Base-by-base conservation (phyloP, 495 filamentous ascomycete species). In the Thozetella sp. region DNA sequence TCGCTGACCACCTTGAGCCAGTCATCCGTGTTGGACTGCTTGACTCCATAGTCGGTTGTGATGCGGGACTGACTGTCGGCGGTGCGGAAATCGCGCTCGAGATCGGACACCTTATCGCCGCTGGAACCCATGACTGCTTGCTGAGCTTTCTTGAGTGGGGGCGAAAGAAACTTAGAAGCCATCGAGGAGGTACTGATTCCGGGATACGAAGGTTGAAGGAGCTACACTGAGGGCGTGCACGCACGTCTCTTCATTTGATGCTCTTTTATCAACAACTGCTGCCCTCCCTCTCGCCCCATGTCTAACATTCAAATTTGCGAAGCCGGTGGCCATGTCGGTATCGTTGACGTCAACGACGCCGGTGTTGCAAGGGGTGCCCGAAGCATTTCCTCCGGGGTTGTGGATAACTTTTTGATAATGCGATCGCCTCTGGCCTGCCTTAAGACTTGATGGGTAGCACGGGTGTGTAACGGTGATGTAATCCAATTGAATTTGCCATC, bases 31-130 rank as follows among this genome's bases (percentile, higher is more conserved):
- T 88, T 88, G 17, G 80, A 74, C 62, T 93, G 82, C 72, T 88
- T 91, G 27, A 91, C 83, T 12, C 93, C 93, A 79, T 80, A 88
- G 68, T 97, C 92, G 51, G 89, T 89, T 0, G 91, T 93, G 63
- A 93, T 68, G 22, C 76, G 69, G 22, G 62, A 69, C 9, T 75
- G 52, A 37, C 48, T 22, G 61, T 58, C 54, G 56, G 63, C 63
- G 66, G 68, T 67, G 67, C 75, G 62, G 58, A 30, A 72, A 46
- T 77, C 69, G 46, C 67, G 51, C 24, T 66, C 60, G 26, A 82
- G 70, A 54, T 82, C 76, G 6, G 67, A 65, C 56, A 70, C 60
- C 72, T 82, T 82, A 53, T 72, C 71, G 58, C 27, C 55, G 51
- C 55, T 58, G 10, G 58, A 51, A 26, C 73, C 71, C 51, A 68